Evolutionary conservation across 768 basidiomycete species (phyloP).

Genomic region (Pseudohyphozyma bogoriensis): DNA sequence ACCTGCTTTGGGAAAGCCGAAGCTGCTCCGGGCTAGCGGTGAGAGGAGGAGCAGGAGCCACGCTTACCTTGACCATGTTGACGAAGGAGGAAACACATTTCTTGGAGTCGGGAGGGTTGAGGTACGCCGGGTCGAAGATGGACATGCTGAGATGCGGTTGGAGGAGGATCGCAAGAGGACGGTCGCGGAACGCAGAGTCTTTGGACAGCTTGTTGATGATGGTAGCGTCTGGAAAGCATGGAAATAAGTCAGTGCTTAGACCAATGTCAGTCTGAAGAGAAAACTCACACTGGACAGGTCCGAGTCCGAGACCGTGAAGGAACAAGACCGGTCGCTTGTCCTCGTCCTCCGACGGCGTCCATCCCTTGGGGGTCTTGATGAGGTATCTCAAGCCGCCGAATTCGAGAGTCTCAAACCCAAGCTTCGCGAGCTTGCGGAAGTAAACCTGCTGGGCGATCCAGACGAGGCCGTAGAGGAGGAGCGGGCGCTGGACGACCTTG

Average conservation of each 20-base stretch:
- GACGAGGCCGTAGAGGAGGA: constrained; percentile 40
- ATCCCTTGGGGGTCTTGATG: constrained; percentile 55
- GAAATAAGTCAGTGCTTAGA: neutral
- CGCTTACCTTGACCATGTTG: neutral
- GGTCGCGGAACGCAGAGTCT: constrained; percentile 52
- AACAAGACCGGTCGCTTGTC: constrained; percentile 59
- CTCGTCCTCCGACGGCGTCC: constrained; percentile 46
- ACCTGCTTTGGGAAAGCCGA: constrained; percentile 53
- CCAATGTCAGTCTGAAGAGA: neutral
- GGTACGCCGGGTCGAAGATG: constrained; percentile 63
- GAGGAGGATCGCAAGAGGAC: constrained; percentile 63
- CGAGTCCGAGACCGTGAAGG: constrained; percentile 77
- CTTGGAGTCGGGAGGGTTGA: constrained; percentile 49
- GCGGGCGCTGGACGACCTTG: constrained; percentile 56
- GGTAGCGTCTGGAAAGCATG: neutral
- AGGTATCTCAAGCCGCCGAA: constrained; percentile 46
- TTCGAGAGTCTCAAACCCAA: constrained; percentile 10
- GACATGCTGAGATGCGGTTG: constrained; percentile 80
- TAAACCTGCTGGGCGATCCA: constrained; percentile 3
- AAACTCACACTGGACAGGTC: constrained; percentile 43
- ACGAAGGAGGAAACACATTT: neutral
- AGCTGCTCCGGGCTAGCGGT: too few relatives aligned
- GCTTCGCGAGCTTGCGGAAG: neutral
- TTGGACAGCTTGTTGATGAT: constrained; percentile 42
- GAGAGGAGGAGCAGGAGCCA: neutral